Evolutionary conservation across 1,284 basidiomycete species (phyloP).

Genomic region (Cyathus olla): DNA sequence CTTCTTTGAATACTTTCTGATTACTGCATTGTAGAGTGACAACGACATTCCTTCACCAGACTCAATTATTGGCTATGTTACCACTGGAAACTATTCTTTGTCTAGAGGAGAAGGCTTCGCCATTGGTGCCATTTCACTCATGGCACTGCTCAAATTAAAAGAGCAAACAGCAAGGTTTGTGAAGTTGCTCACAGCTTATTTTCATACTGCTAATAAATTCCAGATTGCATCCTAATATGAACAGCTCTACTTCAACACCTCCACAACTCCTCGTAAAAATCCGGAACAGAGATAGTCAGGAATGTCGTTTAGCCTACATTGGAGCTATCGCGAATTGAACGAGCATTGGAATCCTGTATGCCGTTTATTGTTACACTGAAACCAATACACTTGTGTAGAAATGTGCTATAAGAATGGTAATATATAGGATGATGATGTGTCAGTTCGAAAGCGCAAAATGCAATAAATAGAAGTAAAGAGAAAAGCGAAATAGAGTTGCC

Average conservation of each 20-base stretch:
- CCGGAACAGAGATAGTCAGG: slow-evolving; percentile 56
- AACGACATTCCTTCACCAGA: slow-evolving; percentile 50
- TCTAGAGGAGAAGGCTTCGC: slow-evolving; percentile 80
- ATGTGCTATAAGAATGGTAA: background rate
- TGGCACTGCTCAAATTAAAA: slow-evolving; percentile 61
- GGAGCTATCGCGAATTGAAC: slow-evolving; percentile 41
- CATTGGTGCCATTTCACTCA: slow-evolving; percentile 76
- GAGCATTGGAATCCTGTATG: background rate
- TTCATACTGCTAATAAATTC: slow-evolving; percentile 2
- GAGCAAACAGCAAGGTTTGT: slow-evolving; percentile 62
- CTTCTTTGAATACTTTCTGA: slow-evolving; percentile 1
- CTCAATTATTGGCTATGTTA: slow-evolving; percentile 81
- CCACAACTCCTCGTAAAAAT: slow-evolving; percentile 55
- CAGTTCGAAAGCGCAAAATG: background rate
- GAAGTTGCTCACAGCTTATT: background rate
- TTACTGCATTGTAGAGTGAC: slow-evolving; percentile 52
- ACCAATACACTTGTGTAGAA: background rate
- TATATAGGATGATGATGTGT: background rate
- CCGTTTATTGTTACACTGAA: background rate
- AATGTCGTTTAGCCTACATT: slow-evolving; percentile 54
- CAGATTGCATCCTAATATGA: slow-evolving; percentile 29
- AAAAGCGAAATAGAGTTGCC: too few relatives aligned
- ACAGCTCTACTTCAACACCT: slow-evolving; percentile 18
- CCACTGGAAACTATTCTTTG: slow-evolving; percentile 85
- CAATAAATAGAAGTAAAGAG: slow-evolving; percentile 6